Percentiles rank a stretch among this genome's conserved stretches.
Conservation (phyloP, 2,329 filamentous ascomycete species). For the Monilinia laxa region DNA sequence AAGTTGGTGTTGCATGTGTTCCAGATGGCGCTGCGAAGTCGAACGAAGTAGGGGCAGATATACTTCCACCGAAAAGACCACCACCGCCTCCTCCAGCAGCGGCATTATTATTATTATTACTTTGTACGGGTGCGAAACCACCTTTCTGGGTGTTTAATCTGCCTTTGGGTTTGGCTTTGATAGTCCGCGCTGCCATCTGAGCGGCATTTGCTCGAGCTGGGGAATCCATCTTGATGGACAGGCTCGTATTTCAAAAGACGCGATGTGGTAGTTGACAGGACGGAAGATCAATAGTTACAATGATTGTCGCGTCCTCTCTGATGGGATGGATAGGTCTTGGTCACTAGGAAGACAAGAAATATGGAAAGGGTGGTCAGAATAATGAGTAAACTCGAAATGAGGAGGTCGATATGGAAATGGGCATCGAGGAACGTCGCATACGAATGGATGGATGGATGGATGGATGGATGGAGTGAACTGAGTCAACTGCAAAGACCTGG, state of each 20-base stretch:
- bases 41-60: constrained; percentile 34
- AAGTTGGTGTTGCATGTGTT: constrained; percentile 19
- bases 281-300: constrained; percentile 10
- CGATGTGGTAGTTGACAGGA: constrained; percentile 12
- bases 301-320: constrained; percentile 14
- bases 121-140: constrained; percentile 17
- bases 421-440: constrained; percentile 10
- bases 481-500: constrained; percentile 13
- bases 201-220: constrained; percentile 39
- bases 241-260: constrained; percentile 1
- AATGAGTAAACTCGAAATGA: constrained; percentile 2
- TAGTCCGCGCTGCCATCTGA: constrained; percentile 38
- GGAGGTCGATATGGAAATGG: constrained; percentile 3
- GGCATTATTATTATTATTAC: constrained; percentile 2
- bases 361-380: background rate
- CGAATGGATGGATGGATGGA: background rate
- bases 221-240: constrained; percentile 30
- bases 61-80: constrained; percentile 37
- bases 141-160: constrained; percentile 16
- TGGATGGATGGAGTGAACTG: background rate
- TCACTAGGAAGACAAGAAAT: background rate
- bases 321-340: constrained; percentile 1
- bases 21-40: constrained; percentile 34
- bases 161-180: constrained; percentile 33
- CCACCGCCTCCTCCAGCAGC: constrained; percentile 24